Conservation (phyloP, 352 stramenopile species). For the Lagenidium giganteum region DNA sequence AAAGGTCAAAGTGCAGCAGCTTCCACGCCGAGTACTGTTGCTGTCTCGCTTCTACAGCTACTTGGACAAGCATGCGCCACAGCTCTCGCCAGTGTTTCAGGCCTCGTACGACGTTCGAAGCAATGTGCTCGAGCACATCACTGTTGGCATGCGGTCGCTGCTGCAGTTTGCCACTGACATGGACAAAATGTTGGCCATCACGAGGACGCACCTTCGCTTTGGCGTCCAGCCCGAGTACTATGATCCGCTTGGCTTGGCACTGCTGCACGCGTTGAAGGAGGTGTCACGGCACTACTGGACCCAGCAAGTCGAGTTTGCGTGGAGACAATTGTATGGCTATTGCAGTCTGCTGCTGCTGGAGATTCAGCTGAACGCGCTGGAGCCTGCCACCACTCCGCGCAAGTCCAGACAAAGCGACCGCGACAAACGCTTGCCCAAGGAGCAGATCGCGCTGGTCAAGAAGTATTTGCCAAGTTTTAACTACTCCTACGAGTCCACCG, state of each 20-base stretch:
- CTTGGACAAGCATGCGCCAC: conserved; percentile 26
- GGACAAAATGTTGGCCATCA: conserved; percentile 47
- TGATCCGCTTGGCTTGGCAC: conserved; percentile 81
- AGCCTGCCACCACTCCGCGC: too few species aligned
- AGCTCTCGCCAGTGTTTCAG: conserved; percentile 28
- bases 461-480: too few species aligned
- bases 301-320: conserved; percentile 23
- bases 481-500: conserved; percentile 25
- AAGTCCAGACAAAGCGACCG: too few species aligned
- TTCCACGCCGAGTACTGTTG: conserved; percentile 18
- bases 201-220: conserved; percentile 64
- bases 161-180: conserved; percentile 38
- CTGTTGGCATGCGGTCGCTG: conserved; percentile 25
- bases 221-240: conserved; percentile 83
- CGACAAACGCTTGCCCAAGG: too few species aligned
- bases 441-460: too few species aligned
- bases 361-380: too few species aligned
- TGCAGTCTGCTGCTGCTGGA: conserved; percentile 24
- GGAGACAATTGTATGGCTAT: conserved; percentile 22
- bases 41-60: conserved; percentile 34
- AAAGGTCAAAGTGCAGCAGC: too few species aligned
- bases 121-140: conserved; percentile 86
- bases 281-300: conserved; percentile 24
- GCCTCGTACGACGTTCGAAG: conserved; percentile 43
- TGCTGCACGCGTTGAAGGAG: conserved; percentile 69